phyloP scores from a whole-genome alignment of 768 basidiomycete genomes.

The Agrocybe praecox region DNA sequence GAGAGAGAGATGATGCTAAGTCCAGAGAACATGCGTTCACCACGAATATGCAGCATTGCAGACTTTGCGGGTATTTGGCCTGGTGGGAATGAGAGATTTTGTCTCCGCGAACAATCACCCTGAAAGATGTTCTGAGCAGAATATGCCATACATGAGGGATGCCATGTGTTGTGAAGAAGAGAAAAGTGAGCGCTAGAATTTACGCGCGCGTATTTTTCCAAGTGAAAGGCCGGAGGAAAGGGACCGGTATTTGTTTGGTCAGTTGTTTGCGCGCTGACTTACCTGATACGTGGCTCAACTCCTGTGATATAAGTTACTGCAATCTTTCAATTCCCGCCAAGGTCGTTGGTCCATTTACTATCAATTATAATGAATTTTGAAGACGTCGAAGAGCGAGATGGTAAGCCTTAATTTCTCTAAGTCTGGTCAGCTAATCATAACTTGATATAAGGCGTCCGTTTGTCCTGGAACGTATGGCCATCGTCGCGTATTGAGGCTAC shows the following conservation, averaged over 20 bases:
- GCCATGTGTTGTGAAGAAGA: neutral
- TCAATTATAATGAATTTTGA: constrained; percentile 76
- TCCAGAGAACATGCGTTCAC: constrained; percentile 37
- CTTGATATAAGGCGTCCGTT: constrained; percentile 71
- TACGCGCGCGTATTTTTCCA: too few species aligned
- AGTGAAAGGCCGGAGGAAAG: too few species aligned
- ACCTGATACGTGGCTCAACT: neutral
- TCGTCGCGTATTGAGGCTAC: constrained; percentile 98
- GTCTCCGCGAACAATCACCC: neutral
- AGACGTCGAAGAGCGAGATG: constrained; percentile 97
- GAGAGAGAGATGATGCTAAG: constrained; percentile 30
- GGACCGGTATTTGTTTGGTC: neutral
- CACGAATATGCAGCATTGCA: constrained; percentile 41
- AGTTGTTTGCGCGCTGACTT: neutral
- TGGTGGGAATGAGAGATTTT: neutral
- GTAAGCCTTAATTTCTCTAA: constrained; percentile 41
- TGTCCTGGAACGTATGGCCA: constrained; percentile 99
- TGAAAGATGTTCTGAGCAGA: too few species aligned
- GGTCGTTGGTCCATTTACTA: constrained; percentile 33
- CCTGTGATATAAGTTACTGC: neutral
- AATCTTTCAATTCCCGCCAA: constrained; percentile 15
- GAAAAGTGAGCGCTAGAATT: neutral
- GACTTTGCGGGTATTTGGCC: constrained; percentile 38
- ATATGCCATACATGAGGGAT: neutral
- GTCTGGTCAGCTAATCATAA: neutral